These are phyloP conservation scores for Phytophthora citricola DNA, from an alignment of 352 stramenopile species.

Conservation along the genomic window DNA sequence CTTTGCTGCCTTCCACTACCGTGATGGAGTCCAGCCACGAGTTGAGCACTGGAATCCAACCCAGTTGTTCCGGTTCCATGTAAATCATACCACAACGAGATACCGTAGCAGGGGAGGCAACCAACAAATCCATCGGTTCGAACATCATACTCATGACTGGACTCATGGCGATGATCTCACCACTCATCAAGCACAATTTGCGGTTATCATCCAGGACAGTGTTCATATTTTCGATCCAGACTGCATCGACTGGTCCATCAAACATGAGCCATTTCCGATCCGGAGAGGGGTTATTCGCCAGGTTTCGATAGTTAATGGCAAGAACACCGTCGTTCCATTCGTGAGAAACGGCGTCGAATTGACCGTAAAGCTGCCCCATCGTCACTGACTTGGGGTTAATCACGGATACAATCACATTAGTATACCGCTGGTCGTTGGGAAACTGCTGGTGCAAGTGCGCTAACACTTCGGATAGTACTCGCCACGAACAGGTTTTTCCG, in stretches of 20 bases:
- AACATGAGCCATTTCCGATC: constrained; percentile 95
- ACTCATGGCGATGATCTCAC: constrained; percentile 96
- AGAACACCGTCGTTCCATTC: constrained; percentile 96
- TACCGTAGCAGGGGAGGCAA: constrained; percentile 93
- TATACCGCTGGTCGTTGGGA: constrained; percentile 75
- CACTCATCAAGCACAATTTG: constrained; percentile 94
- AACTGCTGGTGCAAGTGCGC: constrained; percentile 74
- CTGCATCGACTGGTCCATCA: constrained; percentile 92
- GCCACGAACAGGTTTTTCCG: constrained; percentile 92
- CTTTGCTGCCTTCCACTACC: constrained; percentile 28
- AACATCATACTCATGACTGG: constrained; percentile 97
- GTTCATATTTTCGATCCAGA: constrained; percentile 98
- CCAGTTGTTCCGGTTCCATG: constrained; percentile 93
- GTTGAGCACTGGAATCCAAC: constrained; percentile 88
- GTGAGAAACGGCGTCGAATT: constrained; percentile 95
- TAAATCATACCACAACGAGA: constrained; percentile 96
- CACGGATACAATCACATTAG: constrained; percentile 74
- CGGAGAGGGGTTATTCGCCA: constrained; percentile 77
- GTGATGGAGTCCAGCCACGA: constrained; percentile 90
- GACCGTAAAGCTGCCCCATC: constrained; percentile 94
- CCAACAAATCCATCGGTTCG: constrained; percentile 94
- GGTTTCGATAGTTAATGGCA: constrained; percentile 91
- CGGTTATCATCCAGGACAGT: constrained; percentile 96
- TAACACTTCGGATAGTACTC: constrained; percentile 91
- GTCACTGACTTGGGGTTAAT: constrained; percentile 96